These are phyloP conservation scores for Pterulicium gracile DNA, from an alignment of 1,284 basidiomycete species.

Conservation along the genomic window DNA sequence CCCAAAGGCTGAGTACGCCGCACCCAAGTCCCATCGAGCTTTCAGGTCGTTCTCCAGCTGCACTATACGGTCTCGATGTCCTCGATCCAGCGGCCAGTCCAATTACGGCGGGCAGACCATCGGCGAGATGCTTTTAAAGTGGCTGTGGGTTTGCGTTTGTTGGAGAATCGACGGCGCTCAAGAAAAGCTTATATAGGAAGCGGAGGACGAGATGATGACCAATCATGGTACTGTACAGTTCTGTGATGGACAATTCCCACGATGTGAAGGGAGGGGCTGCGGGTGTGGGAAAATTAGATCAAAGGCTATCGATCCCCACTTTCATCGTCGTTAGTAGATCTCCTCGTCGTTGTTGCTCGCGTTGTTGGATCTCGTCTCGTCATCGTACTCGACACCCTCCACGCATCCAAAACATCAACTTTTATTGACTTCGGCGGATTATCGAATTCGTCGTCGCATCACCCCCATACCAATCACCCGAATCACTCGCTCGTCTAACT, in stretches of 20 bases:
- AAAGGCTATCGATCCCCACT: no score
- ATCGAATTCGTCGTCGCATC: no score
- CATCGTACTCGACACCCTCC: neutral
- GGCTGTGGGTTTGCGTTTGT: slow-evolving; percentile 6
- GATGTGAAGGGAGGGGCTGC: neutral
- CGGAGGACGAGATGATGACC: neutral
- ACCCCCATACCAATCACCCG: slow-evolving; percentile 6
- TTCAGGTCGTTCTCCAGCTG: slow-evolving; percentile 63
- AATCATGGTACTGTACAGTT: neutral
- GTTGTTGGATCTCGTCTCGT: neutral
- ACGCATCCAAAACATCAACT: slow-evolving; percentile 4
- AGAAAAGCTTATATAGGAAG: no score
- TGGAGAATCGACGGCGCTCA: slow-evolving; percentile 1
- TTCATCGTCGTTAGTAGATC: no score
- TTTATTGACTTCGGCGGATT: slow-evolving; percentile 13
- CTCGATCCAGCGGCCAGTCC: slow-evolving; percentile 61
- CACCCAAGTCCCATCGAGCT: slow-evolving; percentile 78
- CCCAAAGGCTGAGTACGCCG: slow-evolving; percentile 43
- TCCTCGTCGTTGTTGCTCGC: no score
- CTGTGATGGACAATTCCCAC: neutral
- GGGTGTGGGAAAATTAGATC: neutral
- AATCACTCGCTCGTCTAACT: slow-evolving; percentile 19
- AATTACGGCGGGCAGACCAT: slow-evolving; percentile 57
- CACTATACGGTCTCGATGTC: slow-evolving; percentile 77
- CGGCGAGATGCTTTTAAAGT: slow-evolving; percentile 77